Base-by-base conservation (phyloP, 1,284 basidiomycete species). In the Moesziomyces aphidis region DNA sequence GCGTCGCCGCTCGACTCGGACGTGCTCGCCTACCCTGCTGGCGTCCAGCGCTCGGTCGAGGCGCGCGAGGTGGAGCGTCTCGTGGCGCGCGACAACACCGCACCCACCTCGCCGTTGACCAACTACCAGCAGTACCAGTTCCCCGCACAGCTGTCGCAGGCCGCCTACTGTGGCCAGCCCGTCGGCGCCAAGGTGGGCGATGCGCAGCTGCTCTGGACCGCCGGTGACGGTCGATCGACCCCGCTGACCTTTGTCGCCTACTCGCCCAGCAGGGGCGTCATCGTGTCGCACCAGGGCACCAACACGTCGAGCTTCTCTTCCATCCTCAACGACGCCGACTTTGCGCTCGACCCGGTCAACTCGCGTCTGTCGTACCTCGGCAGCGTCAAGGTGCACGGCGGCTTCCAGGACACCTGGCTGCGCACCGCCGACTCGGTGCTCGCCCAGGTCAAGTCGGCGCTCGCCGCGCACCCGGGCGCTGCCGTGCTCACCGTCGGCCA, bases 331-430 rank as follows among this genome's bases (percentile, higher is more conserved):
- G 77, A 82, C 42, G 71, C 59, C 36, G 67, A 76, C 19, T 67
- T 76, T 19, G 50, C 24, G 28, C 61, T 51, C 11, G 71, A 65
- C 31, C 55, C 59, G 1, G 49, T 63, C 55, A 67, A 79, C 63
- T 53, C 56, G 31, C 61, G 73, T 34, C 72, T 76, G 50, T 34
- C 56, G 11, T 68, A 68, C 43, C 53, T 79, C 6, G 74, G 72
- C 19, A 57, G 48, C 28, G 58, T 72, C 28, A 53, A 72, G 48
- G 60, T 82, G 7, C 66, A 71, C 53, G 58, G 57, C n/a, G 80
- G 80, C 7, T 82, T 82, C 61, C 79, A 82, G 60, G 68, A 79
- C 23, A 68, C 75, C 10, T 82, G 78, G 71, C 42, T 68, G 24
- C 50, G 63, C 17, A 72, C 76, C 8, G 79, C 68, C 34, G 73